A percentile compares a stretch with the other conserved stretches of the same genome.
These are phyloP conservation scores for Aspergillus unguis DNA, from an alignment of 2,329 filamentous ascomycete genomes.

Conservation along the genomic window DNA sequence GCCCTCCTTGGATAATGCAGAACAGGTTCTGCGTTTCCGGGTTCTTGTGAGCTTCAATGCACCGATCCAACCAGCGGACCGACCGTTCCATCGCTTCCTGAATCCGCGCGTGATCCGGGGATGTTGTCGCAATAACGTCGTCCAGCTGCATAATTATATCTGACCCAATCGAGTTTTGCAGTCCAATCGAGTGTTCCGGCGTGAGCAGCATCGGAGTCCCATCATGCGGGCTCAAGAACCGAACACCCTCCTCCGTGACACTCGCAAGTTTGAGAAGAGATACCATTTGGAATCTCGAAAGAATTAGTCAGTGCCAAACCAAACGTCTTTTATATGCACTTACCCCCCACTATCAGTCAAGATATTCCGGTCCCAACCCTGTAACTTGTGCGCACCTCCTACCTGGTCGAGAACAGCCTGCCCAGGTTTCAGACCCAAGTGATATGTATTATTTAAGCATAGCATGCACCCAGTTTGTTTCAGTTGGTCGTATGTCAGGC, in stretches of 20 bases:
- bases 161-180: conserved; percentile 95
- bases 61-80: conserved; percentile 92
- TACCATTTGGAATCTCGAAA: conserved; percentile 90
- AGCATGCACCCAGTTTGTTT: conserved; percentile 84
- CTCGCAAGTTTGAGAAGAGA: conserved; percentile 88
- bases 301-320: background rate
- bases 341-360: conserved; percentile 65
- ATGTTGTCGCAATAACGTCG: conserved; percentile 95
- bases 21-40: conserved; percentile 87
- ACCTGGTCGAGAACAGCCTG: conserved; percentile 82
- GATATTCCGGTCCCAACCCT: conserved; percentile 94
- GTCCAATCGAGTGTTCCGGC: conserved; percentile 90
- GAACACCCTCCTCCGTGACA: conserved; percentile 91
- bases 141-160: conserved; percentile 99
- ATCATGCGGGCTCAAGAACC: conserved; percentile 94
- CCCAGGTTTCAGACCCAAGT: conserved; percentile 90
- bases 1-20: conserved; percentile 95
- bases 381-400: conserved; percentile 89
- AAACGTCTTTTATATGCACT: conserved; percentile 15
- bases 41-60: conserved; percentile 83
- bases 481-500: conserved; percentile 86
- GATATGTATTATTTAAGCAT: conserved; percentile 97
- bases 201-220: conserved; percentile 94
- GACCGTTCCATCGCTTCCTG: conserved; percentile 92
- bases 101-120: conserved; percentile 82